Base-by-base conservation (phyloP, 2,329 filamentous ascomycete species). In the Microcyclospora tardicrescens region DNA sequence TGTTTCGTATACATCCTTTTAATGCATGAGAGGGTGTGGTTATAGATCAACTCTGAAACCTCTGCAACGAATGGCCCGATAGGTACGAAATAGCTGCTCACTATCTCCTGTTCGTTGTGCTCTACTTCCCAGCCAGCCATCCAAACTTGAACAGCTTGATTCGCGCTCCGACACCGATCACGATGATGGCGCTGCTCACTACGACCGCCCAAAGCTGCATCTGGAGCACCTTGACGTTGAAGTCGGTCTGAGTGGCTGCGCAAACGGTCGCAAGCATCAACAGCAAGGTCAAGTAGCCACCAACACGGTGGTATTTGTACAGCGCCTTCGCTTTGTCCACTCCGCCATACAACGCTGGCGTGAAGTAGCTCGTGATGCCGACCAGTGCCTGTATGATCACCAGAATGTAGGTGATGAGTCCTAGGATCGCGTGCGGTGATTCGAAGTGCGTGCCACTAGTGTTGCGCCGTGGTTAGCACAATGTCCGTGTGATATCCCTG, bases 231-330 rank as follows among this genome's bases (percentile, higher is more conserved):
- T 69, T 72, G 45, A 73, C 57, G 53, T 81, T 85, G 60, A 80
- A 95, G 28, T 72, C 69, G 1, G 89, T 95, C 62, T 78, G 70
- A 2, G 79, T 84, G 1, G 87, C 84, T 16, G 80, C 79, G 35
- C 72, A 66, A 30, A 93, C 72, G 0, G 87, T 91, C 9, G 74
- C 76, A 44, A 93, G 62, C 44, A 89, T 69, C 51, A 93, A 53
- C 36, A 79, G 54, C 38, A 89, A 63, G 42, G 87, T 65, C 6
- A 76, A 48, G 57, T 98, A 96, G 2, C 89, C 91, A 15, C 69
- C 72, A 38, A 73, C 63, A 24, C 89, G 76, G 60, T 96, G 91
- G 53, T 87, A 94, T 63, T 93, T 95, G 71, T 89, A 96, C 32
- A 94, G 60, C 16, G 69, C 69, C 70, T 87, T 93, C 14, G 86